Evolutionary conservation across 2,329 filamentous ascomycete genomes (phyloP).

Genomic region (Xylariaceae sp.): DNA sequence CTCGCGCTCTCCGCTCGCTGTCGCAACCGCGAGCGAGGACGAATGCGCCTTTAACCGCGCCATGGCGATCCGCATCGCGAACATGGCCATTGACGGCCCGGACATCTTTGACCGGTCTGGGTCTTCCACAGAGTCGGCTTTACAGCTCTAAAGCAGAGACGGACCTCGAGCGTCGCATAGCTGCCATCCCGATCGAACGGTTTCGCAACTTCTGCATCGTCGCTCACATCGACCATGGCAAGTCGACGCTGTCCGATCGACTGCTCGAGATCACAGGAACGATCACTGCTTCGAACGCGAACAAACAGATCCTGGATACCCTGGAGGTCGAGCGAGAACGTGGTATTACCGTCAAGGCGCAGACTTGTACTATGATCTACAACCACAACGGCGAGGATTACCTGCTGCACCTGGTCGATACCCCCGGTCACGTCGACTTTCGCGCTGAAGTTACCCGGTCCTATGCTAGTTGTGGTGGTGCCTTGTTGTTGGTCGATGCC

Average conservation of each 20-base stretch:
- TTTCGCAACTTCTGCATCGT: conserved; percentile 98
- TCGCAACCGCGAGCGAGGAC: conserved; percentile 11
- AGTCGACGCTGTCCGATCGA: conserved; percentile 90
- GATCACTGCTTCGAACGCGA: conserved; percentile 70
- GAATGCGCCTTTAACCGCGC: background rate
- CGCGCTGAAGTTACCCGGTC: conserved; percentile 91
- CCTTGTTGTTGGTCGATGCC: conserved; percentile 87
- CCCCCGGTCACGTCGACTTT: conserved; percentile 96
- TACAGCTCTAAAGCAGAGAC: conserved; percentile 26
- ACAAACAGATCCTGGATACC: conserved; percentile 96
- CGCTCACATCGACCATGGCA: conserved; percentile 97
- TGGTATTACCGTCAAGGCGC: conserved; percentile 97
- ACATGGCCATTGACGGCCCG: background rate
- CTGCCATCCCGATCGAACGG: conserved; percentile 69
- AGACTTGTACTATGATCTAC: conserved; percentile 98
- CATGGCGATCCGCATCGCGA: background rate
- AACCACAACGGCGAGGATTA: conserved; percentile 82
- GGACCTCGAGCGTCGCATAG: conserved; percentile 56
- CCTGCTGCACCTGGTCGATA: conserved; percentile 90
- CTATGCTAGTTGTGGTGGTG: conserved; percentile 93
- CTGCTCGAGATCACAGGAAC: conserved; percentile 91
- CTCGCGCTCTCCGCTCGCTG: conserved; percentile 7
- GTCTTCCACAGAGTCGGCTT: conserved; percentile 15
- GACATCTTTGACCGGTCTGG: background rate
- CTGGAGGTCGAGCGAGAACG: conserved; percentile 93